A percentile compares a stretch with the other conserved stretches of the same genome.
phyloP scores from a whole-genome alignment of 2,329 filamentous ascomycete species.

The Neodidymelliopsis sp. region DNA sequence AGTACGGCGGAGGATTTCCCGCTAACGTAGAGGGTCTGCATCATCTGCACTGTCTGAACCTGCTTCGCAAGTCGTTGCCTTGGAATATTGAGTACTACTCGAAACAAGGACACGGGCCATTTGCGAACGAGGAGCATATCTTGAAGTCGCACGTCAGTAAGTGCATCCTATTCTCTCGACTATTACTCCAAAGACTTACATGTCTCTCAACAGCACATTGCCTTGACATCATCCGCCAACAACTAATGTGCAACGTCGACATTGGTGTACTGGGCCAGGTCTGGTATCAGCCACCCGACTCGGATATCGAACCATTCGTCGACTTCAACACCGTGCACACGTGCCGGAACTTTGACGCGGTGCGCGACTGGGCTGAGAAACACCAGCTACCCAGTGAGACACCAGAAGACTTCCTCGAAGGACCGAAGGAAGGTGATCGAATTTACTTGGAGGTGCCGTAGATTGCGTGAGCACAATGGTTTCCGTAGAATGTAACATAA shows the following conservation, averaged over 20 bases:
- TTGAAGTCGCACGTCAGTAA: conserved; percentile 65
- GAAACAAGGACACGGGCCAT: conserved; percentile 59
- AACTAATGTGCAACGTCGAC: conserved; percentile 69
- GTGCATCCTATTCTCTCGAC: conserved; percentile 22
- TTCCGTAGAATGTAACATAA: conserved; percentile 2
- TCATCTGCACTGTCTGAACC: conserved; percentile 68
- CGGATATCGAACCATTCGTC: conserved; percentile 62
- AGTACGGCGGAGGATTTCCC: conserved; percentile 67
- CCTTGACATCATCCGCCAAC: conserved; percentile 67
- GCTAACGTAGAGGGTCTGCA: conserved; percentile 65
- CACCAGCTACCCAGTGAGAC: conserved; percentile 56
- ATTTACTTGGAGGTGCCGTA: conserved; percentile 37
- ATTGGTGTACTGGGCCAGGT: conserved; percentile 67
- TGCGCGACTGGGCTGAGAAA: conserved; percentile 62
- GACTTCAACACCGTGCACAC: conserved; percentile 68
- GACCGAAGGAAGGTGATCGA: conserved; percentile 45
- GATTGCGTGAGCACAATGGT: neutral
- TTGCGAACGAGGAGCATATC: conserved; percentile 62
- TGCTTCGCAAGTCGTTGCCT: conserved; percentile 65
- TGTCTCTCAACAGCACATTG: conserved; percentile 56
- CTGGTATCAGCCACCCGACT: conserved; percentile 61
- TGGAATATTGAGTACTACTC: conserved; percentile 69
- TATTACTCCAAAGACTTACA: conserved; percentile 2
- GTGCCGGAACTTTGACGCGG: conserved; percentile 65
- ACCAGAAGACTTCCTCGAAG: conserved; percentile 52